Evolutionary conservation across 2,329 filamentous ascomycete species (phyloP).

Genomic region (Aspergillus transmontanensis): DNA sequence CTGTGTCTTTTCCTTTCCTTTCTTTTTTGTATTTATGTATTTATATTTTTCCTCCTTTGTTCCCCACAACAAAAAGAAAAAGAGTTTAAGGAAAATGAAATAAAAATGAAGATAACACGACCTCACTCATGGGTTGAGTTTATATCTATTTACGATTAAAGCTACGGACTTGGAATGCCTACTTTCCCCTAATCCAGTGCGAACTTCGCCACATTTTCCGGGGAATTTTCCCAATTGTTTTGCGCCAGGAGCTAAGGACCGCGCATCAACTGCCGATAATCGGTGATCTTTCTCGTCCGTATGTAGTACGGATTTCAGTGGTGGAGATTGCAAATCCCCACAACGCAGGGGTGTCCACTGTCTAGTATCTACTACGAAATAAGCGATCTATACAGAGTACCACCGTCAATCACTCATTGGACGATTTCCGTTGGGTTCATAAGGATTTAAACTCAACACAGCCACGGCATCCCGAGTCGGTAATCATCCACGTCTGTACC

Average conservation of each 20-base stretch:
- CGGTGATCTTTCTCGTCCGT: background rate
- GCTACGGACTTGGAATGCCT: no score
- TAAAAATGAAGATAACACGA: no score
- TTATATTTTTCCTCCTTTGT: no score
- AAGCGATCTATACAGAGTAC: background rate
- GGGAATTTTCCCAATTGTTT: no score
- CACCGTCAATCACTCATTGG: background rate
- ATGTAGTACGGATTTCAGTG: background rate
- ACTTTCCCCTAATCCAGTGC: no score
- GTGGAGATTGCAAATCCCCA: background rate
- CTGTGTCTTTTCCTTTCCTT: background rate
- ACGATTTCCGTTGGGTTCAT: background rate
- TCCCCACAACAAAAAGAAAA: no score
- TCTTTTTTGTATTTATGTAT: no score
- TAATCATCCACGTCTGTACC: slow-evolving; percentile 5
- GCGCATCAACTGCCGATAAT: slow-evolving; percentile 7
- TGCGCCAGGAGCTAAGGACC: background rate
- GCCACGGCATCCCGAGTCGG: slow-evolving; percentile 9
- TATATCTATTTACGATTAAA: no score
- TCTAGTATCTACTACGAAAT: background rate
- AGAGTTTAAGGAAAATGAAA: no score
- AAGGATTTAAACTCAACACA: background rate
- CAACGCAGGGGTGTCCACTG: background rate
- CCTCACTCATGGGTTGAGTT: no score
- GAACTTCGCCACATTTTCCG: no score